A percentile compares a stretch with the other conserved stretches of the same genome.
Evolutionary conservation across 2,329 filamentous ascomycete genomes (phyloP).

Genomic region (Monilinia fructicola): DNA sequence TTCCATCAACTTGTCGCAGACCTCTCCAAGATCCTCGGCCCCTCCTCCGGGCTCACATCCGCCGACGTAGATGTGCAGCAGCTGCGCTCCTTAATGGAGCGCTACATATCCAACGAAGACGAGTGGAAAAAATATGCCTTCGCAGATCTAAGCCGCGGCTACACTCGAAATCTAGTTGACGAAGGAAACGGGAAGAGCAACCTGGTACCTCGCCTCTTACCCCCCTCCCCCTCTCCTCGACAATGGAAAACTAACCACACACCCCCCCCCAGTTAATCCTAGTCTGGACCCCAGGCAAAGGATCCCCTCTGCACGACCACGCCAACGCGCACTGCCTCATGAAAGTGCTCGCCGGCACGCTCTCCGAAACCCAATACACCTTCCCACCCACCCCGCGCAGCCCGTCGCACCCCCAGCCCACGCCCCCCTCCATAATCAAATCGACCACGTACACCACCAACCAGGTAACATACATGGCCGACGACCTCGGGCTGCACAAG

Average conservation of each 20-base stretch:
- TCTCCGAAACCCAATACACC: conserved; percentile 67
- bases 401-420: conserved; percentile 33
- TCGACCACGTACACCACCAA: conserved; percentile 68
- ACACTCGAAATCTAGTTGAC: conserved; percentile 87
- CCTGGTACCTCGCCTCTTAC: conserved; percentile 42
- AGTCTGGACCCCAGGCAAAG: conserved; percentile 83
- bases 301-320: conserved; percentile 83
- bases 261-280: conserved; percentile 70
- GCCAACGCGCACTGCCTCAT: conserved; percentile 88
- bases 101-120: conserved; percentile 65
- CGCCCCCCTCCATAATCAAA: conserved; percentile 63
- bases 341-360: conserved; percentile 73
- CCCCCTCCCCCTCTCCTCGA: background rate
- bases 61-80: conserved; percentile 75
- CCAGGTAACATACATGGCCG: conserved; percentile 86
- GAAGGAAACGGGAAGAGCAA: conserved; percentile 73
- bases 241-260: conserved; percentile 3
- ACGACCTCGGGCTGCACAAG: conserved; percentile 81
- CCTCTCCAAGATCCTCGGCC: conserved; percentile 74
- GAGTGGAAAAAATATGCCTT: conserved; percentile 78
- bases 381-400: conserved; percentile 50
- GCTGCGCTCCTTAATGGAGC: conserved; percentile 70
- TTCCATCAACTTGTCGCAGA: conserved; percentile 72
- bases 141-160: conserved; percentile 66
- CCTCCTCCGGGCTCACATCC: conserved; percentile 77